Conservation (phyloP, 495 filamentous ascomycete species). For the Aspergillus panamensis region DNA sequence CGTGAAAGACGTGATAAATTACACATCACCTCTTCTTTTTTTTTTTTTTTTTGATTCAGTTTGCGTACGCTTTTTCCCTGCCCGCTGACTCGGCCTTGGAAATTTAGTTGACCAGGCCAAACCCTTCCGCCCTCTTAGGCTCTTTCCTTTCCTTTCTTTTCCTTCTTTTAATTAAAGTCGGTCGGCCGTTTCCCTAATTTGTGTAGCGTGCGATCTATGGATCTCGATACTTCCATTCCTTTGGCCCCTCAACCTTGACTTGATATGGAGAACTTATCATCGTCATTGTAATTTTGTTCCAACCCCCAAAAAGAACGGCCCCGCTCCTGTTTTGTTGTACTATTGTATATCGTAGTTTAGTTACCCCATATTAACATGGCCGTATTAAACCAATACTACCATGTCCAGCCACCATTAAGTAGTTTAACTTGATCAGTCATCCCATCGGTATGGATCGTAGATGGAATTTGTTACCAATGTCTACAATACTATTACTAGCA, state of each 20-base stretch:
- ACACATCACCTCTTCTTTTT: neutral
- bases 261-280: constrained; percentile 9
- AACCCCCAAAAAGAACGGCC: constrained; percentile 2
- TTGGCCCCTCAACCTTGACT: constrained; percentile 5
- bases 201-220: constrained; percentile 26
- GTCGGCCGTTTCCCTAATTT: constrained; percentile 21
- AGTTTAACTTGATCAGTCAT: too few relatives aligned
- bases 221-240: constrained; percentile 20
- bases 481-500: too few relatives aligned
- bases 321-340: constrained; percentile 8
- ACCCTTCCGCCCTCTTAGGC: constrained; percentile 5
- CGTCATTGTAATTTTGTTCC: constrained; percentile 7
- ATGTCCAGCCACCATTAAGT: too few relatives aligned
- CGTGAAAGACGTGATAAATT: too few relatives aligned
- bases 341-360: too few relatives aligned
- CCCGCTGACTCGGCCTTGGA: constrained; percentile 11
- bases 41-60: neutral
- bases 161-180: constrained; percentile 21
- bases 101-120: constrained; percentile 4
- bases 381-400: neutral
- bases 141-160: constrained; percentile 1
- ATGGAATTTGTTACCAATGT: too few relatives aligned
- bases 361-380: neutral
- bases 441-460: too few relatives aligned
- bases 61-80: neutral